Base-by-base conservation (phyloP, 768 basidiomycete species). In the Suillus plorans region DNA sequence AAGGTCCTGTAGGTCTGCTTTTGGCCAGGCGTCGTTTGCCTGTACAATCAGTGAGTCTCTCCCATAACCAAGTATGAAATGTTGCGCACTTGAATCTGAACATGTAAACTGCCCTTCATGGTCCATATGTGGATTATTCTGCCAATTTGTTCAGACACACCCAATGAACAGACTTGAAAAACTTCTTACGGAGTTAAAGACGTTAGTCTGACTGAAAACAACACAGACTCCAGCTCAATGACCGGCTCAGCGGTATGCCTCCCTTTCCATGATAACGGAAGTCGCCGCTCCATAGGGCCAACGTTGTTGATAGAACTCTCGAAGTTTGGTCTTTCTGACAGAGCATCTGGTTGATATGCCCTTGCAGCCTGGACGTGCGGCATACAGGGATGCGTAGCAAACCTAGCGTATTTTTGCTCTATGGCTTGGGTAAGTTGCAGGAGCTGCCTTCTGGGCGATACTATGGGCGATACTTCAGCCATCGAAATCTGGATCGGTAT, bases 91-190 rank as follows among this genome's bases (percentile, higher is more conserved):
- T 59, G 58, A 31, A 59, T 42, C 12, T 59, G 58, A 16, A 59
- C 58, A 13, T 59, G 58, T 2, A 59, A 18, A 42, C 58, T 31
- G 28, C 41, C 58, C 12, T 42, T 59, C 58, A 59, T 59, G 18
- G 41, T 59, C 58, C 58, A 59, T 44, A 59, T 20, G 12, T 59
- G 58, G 25, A 59, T 59, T 59, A 59, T 42, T 28, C 58, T 59
- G 12, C 2, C 3, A 7, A 28, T n/a, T 2, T 31, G 18, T 44
- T 59, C 58, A 59, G 58, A 59, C 25, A 28, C 28, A 3, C 12
- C 16, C 10, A 16, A 42, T 59, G 18, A n/a, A 18, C 12, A 59
- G 20, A 28, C 42, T 4, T 7, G 18, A 28, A 20, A 13, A 6
- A 25, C 4, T 20, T 20, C 57, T 18, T 59, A 59, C 58, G 58